Evolutionary conservation across 371 early-diverging fungal species (phyloP).

Genomic region (Massospora cicadina): DNA sequence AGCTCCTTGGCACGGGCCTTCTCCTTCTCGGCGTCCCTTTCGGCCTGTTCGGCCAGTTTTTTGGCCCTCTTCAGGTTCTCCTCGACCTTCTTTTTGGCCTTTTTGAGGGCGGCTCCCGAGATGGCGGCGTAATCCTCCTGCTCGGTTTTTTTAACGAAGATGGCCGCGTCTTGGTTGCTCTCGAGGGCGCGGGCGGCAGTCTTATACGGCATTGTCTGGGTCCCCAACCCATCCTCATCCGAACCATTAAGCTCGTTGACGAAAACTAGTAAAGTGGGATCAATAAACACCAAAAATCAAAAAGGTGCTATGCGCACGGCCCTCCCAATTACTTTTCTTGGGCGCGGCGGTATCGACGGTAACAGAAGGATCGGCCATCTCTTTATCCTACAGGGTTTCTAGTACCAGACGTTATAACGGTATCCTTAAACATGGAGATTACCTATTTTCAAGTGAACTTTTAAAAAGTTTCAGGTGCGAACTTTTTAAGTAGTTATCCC

Average conservation of each 20-base stretch:
- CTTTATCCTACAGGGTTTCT: too few relatives aligned
- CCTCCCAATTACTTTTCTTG: too few relatives aligned
- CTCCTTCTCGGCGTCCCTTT: constrained; percentile 45
- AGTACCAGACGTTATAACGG: too few relatives aligned
- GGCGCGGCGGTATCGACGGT: too few relatives aligned
- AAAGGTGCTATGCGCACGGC: too few relatives aligned
- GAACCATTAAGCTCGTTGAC: constrained; percentile 55
- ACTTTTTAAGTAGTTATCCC: too few relatives aligned
- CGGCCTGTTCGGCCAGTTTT: constrained; percentile 45
- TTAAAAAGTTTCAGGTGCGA: too few relatives aligned
- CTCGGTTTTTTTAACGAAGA: constrained; percentile 46
- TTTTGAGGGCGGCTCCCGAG: constrained; percentile 80
- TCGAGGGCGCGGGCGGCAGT: constrained; percentile 45
- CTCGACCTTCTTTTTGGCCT: constrained; percentile 64
- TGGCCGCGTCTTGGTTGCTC: constrained; percentile 27
- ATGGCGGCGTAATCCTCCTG: constrained; percentile 43
- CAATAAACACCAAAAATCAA: too few relatives aligned
- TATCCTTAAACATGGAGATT: too few relatives aligned
- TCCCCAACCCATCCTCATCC: constrained; percentile 48
- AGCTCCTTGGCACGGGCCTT: constrained; percentile 50
- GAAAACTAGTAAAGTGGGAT: constrained; percentile 17
- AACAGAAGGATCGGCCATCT: too few relatives aligned
- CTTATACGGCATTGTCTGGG: constrained; percentile 41
- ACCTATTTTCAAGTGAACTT: too few relatives aligned
- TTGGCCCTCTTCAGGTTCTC: constrained; percentile 49